phyloP scores from a whole-genome alignment of 78 protist genomes.

The Isochrysis galbana region DNA sequence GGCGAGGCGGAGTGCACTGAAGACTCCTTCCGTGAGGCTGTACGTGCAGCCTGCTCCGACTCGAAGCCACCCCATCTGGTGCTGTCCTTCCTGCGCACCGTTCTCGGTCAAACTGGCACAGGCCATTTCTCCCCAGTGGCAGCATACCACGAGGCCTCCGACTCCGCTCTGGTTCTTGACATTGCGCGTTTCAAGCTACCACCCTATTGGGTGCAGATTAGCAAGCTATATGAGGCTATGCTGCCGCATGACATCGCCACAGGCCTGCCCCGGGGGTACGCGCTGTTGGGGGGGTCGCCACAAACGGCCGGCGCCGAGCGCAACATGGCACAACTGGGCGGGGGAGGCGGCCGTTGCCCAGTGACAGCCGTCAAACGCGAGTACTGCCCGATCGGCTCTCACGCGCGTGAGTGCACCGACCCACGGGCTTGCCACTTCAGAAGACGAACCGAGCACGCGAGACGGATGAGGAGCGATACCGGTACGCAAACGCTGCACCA shows the following conservation, averaged over 20 bases:
- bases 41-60: not conserved
- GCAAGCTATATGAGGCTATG: not conserved
- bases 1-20: not conserved
- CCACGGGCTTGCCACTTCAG: no score
- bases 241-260: not conserved
- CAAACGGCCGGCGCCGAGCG: not conserved
- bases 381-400: not conserved
- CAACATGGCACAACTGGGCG: not conserved
- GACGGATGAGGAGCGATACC: no score
- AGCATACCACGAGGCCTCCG: not conserved
- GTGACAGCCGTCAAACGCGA: not conserved
- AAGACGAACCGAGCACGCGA: no score
- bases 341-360: not conserved
- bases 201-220: slow-evolving; percentile 45
- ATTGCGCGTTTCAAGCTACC: slow-evolving; percentile 61
- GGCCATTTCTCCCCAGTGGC: slow-evolving; percentile 65
- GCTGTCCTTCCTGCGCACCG: slow-evolving; percentile 19
- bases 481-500: no score
- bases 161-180: slow-evolving; percentile 31
- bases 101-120: slow-evolving; percentile 57
- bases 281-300: not conserved
- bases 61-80: slow-evolving; percentile 9
- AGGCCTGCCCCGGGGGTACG: not conserved
- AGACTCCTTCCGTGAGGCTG: not conserved
- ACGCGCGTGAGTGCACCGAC: no score